Conservation (phyloP, 2,329 filamentous ascomycete species). For the Alternaria arbusti region DNA sequence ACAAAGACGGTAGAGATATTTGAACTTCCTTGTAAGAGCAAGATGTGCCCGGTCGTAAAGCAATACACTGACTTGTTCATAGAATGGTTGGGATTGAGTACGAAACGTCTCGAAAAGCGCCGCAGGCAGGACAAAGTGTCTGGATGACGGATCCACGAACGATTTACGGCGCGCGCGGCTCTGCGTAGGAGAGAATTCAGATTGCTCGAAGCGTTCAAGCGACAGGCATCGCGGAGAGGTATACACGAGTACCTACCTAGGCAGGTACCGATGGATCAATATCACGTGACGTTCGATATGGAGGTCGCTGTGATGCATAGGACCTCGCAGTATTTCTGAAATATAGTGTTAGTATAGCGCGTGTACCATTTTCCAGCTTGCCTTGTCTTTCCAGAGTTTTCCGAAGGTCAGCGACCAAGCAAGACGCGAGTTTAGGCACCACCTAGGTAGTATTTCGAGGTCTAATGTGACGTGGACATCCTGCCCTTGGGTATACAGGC, state of each 20-base stretch:
- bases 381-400: background rate
- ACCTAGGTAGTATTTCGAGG: background rate
- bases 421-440: background rate
- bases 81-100: background rate
- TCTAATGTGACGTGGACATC: background rate
- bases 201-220: background rate
- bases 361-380: background rate
- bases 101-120: background rate
- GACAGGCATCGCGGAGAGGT: background rate
- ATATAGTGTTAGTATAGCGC: background rate
- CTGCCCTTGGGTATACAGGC: background rate
- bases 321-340: background rate
- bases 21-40: conserved; percentile 1
- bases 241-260: background rate
- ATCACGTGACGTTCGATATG: background rate
- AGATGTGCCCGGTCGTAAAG: background rate
- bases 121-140: background rate
- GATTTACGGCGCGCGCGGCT: background rate
- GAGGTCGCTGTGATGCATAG: background rate
- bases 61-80: background rate
- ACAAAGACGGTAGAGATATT: background rate
- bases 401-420: background rate
- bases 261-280: background rate
- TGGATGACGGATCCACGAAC: background rate
- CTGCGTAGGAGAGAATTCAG: background rate